Conservation (phyloP, 2,329 filamentous ascomycete species). For the Penicillium italicum region DNA sequence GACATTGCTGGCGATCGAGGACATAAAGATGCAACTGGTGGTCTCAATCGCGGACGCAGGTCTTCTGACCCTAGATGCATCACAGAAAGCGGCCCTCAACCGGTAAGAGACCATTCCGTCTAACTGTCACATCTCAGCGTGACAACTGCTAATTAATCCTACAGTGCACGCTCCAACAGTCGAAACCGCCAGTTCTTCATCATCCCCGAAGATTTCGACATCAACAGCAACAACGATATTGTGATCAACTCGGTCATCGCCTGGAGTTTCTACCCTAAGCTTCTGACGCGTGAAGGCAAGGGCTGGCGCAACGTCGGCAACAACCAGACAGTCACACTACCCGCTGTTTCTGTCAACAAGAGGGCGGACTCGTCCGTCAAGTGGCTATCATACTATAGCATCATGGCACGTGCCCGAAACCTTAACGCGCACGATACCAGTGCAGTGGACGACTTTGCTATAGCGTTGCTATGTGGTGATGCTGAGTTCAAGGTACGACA, state of each 20-base stretch:
- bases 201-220: slow-evolving; percentile 71
- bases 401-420: slow-evolving; percentile 76
- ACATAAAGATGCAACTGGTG: slow-evolving; percentile 87
- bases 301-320: slow-evolving; percentile 89
- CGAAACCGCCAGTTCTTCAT: slow-evolving; percentile 74
- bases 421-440: slow-evolving; percentile 91
- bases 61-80: slow-evolving; percentile 69
- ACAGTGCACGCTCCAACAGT: slow-evolving; percentile 58
- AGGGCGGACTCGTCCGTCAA: slow-evolving; percentile 52
- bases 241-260: slow-evolving; percentile 79
- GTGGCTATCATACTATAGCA: slow-evolving; percentile 94
- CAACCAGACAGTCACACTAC: slow-evolving; percentile 83
- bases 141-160: not conserved
- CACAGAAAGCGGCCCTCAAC: slow-evolving; percentile 67
- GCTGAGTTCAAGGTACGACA: slow-evolving; percentile 73
- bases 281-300: slow-evolving; percentile 78
- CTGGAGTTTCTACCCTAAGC: slow-evolving; percentile 93
- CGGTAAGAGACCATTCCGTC: slow-evolving; percentile 43
- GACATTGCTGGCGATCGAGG: slow-evolving; percentile 86
- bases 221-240: slow-evolving; percentile 74
- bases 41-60: slow-evolving; percentile 81
- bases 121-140: not conserved
- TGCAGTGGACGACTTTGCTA: slow-evolving; percentile 73
- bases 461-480: slow-evolving; percentile 82
- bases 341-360: slow-evolving; percentile 87